These are phyloP conservation scores for Coemansia sp. DNA, from an alignment of 192 early-diverging fungal genomes.

Conservation along the genomic window DNA sequence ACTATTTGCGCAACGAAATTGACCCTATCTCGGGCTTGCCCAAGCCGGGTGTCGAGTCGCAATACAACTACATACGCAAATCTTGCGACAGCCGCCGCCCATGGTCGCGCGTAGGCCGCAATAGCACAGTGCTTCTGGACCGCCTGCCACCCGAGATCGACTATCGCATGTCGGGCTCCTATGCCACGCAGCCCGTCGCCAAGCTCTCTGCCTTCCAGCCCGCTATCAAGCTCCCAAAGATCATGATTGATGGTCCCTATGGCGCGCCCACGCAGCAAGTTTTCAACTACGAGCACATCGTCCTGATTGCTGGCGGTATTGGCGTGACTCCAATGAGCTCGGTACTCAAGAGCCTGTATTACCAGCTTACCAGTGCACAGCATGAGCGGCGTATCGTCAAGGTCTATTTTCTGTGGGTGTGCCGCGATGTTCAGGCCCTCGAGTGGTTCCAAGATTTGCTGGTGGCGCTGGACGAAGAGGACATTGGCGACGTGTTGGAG, in stretches of 20 bases:
- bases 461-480: conserved; percentile 58
- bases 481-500: conserved; percentile 60
- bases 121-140: conserved; percentile 44
- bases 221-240: conserved; percentile 52
- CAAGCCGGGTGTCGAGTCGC: conserved; percentile 24
- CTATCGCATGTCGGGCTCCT: conserved; percentile 27
- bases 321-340: conserved; percentile 76
- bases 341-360: conserved; percentile 66
- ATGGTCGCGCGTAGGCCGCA: conserved; percentile 45
- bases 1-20: conserved; percentile 37
- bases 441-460: conserved; percentile 71
- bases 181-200: background rate
- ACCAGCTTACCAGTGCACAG: conserved; percentile 39
- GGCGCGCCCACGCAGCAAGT: conserved; percentile 78
- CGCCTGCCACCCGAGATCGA: conserved; percentile 45
- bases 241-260: conserved; percentile 77
- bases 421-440: conserved; percentile 61
- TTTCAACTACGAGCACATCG: conserved; percentile 65
- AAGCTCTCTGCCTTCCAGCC: conserved; percentile 20
- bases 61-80: conserved; percentile 17
- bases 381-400: conserved; percentile 35
- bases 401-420: conserved; percentile 70
- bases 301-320: conserved; percentile 71
- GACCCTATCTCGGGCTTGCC: conserved; percentile 36
- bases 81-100: conserved; percentile 25